Evolutionary conservation across 2,329 filamentous ascomycete species (phyloP), one percentile per base, ranked within the genome.

Genomic region (Colletotrichum paranaense): DNA sequence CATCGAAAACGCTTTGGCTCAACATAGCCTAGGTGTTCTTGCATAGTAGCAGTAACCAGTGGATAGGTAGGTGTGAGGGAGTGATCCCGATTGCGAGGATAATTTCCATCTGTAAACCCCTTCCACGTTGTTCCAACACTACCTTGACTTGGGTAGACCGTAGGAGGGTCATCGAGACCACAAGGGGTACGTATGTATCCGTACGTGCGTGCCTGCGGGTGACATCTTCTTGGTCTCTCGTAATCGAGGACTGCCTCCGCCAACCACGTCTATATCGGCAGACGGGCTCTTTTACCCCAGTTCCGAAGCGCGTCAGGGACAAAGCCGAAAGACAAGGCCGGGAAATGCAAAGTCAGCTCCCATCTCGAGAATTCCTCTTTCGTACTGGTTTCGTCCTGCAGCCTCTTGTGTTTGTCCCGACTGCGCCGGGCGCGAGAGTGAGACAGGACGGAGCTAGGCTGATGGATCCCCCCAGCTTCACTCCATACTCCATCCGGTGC

Each of bases 391-490:
- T 68, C 58, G 49, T 68, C 66, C 35, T 30, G 57, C 30, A 42
- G 32, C 24, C 42, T 12, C 62, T 35, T 32, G 52, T 57, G 59
- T 62, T 64, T 65, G 60, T 49, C 28, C 67, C 60, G 60, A 69
- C 53, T 58, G 67, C 35, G 64, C 32, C 32, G 66, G 67, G 67
- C 35, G 64, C 24, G 26, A 58, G 67, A 56, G 32, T 46, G 38
- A 69, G 38, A 42, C 67, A 52, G 60, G 67, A 69, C 53, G 32
- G 67, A 30, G 67, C 57, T 62, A 64, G 63, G 46, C 46, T 49
- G 55, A 56, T 49, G 42, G 42, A 26, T 22, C 19, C 26, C 12
- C 42, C 42, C 42, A 49, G 42, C 42, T 49, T 49, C 42, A 49
- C 7, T n/a, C 42, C 19, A 49, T n/a, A 49, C 42, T 49, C 42